Evolutionary conservation across 1,284 basidiomycete species (phyloP).

Genomic region (Mrakiaceae sp.): DNA sequence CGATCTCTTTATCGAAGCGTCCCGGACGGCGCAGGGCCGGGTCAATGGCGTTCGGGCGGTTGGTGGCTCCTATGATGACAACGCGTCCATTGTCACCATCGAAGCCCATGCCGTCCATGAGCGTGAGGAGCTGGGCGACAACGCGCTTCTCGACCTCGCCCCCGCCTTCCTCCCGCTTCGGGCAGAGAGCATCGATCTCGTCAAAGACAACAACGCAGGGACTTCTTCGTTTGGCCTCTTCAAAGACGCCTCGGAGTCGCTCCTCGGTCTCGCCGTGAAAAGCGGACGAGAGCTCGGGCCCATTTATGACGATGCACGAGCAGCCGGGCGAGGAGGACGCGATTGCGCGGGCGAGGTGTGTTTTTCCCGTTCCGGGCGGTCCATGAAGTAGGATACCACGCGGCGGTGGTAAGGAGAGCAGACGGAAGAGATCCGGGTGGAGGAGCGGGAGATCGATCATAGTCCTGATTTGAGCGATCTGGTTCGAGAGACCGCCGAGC

Average conservation of each 20-base stretch:
- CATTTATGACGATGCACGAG: slow-evolving; percentile 78
- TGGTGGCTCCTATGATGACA: slow-evolving; percentile 93
- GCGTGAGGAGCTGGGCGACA: slow-evolving; percentile 86
- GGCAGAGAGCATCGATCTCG: slow-evolving; percentile 91
- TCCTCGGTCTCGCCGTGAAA: slow-evolving; percentile 96
- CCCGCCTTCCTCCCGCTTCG: slow-evolving; percentile 74
- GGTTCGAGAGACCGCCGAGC: slow-evolving; percentile 78
- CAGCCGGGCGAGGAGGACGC: slow-evolving; percentile 63
- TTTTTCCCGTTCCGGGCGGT: slow-evolving; percentile 90
- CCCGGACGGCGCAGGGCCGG: slow-evolving; percentile 89
- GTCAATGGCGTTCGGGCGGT: slow-evolving; percentile 93
- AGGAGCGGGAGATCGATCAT: slow-evolving; percentile 91
- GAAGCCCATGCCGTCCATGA: slow-evolving; percentile 85
- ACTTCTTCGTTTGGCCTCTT: slow-evolving; percentile 63
- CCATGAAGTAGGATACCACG: slow-evolving; percentile 82
- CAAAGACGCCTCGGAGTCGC: slow-evolving; percentile 77
- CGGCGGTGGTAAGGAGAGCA: slow-evolving; percentile 83
- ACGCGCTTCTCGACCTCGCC: slow-evolving; percentile 93
- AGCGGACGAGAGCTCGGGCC: slow-evolving; percentile 84
- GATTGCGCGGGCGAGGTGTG: slow-evolving; percentile 80
- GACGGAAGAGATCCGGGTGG: slow-evolving; percentile 75
- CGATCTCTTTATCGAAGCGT: slow-evolving; percentile 91
- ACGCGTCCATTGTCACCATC: slow-evolving; percentile 43
- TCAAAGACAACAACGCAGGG: slow-evolving; percentile 92
- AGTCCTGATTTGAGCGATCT: slow-evolving; percentile 80